A percentile compares a stretch with the other conserved stretches of the same genome.
Evolutionary conservation across 2,329 filamentous ascomycete species (phyloP).

Genomic region (Claviceps maximensis): DNA sequence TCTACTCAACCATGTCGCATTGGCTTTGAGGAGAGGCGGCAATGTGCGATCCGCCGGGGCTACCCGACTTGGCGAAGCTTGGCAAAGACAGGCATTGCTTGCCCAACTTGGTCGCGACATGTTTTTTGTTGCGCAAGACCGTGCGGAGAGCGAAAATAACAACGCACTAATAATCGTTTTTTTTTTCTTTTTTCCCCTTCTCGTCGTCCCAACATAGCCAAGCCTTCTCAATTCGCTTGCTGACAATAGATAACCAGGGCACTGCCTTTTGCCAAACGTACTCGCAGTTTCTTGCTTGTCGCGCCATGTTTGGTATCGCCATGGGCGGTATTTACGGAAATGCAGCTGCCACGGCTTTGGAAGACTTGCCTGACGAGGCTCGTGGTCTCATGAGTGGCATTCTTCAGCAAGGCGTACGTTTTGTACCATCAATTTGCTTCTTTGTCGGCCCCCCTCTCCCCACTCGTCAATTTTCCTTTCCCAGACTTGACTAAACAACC

Average conservation of each 20-base stretch:
- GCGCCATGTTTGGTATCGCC: constrained; percentile 64
- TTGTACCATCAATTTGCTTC: not conserved
- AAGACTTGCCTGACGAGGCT: constrained; percentile 55
- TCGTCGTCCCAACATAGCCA: too few relatives aligned
- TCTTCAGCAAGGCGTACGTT: constrained; percentile 52
- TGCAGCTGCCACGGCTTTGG: constrained; percentile 64
- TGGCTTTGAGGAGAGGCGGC: not conserved
- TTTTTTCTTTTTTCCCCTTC: not conserved
- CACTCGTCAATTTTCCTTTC: too few relatives aligned
- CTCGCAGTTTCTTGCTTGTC: constrained; percentile 57
- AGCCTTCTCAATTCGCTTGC: not conserved
- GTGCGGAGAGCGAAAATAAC: not conserved
- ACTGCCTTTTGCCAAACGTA: constrained; percentile 61
- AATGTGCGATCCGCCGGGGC: not conserved
- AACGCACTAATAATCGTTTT: not conserved
- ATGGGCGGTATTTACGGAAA: constrained; percentile 77
- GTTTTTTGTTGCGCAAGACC: not conserved
- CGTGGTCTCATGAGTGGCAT: constrained; percentile 65
- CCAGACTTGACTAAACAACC: not conserved
- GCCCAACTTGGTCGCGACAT: too few relatives aligned
- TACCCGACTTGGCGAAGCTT: constrained; percentile 5
- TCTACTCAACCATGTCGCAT: not conserved
- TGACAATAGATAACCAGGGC: constrained; percentile 20
- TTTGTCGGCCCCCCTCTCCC: too few relatives aligned
- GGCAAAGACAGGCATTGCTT: not conserved